phyloP scores from a whole-genome alignment of 1,284 basidiomycete species.

The Agaricales sp. region DNA sequence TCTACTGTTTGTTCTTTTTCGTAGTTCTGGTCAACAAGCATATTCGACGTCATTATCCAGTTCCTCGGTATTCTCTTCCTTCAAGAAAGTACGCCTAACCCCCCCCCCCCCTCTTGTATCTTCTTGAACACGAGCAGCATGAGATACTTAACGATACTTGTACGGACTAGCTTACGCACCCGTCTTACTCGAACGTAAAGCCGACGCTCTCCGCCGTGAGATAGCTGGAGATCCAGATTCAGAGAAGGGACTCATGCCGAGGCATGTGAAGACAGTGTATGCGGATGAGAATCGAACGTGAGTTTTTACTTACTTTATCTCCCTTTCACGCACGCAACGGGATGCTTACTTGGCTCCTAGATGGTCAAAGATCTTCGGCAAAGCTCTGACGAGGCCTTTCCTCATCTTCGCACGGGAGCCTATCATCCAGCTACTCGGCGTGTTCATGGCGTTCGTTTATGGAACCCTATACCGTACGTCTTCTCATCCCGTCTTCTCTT shows the following conservation, averaged over 20 bases:
- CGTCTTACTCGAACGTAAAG: slow-evolving; percentile 49
- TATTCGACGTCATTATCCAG: slow-evolving; percentile 39
- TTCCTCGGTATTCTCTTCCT: slow-evolving; percentile 46
- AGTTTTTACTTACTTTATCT: slow-evolving; percentile 13
- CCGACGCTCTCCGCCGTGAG: slow-evolving; percentile 28
- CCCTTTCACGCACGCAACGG: neutral
- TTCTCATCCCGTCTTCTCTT: neutral
- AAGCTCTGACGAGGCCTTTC: slow-evolving; percentile 30
- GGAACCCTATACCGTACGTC: slow-evolving; percentile 19
- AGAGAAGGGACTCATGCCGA: slow-evolving; percentile 30
- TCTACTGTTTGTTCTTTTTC: neutral
- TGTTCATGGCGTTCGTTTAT: slow-evolving; percentile 30
- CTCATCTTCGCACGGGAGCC: neutral
- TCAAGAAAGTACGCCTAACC: slow-evolving; percentile 43
- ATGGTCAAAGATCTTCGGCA: slow-evolving; percentile 30
- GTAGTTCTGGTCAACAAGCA: slow-evolving; percentile 54
- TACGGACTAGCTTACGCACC: slow-evolving; percentile 50
- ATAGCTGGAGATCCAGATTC: slow-evolving; percentile 28
- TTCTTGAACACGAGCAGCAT: too few species aligned
- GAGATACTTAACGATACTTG: slow-evolving; percentile 1
- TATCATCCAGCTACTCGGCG: neutral
- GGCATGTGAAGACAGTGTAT: slow-evolving; percentile 32
- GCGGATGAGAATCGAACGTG: slow-evolving; percentile 29
- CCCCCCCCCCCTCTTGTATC: neutral
- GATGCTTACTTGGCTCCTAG: slow-evolving; percentile 15